Conservation (phyloP, 2,329 filamentous ascomycete species). For the Calonectria pseudoturangicola region DNA sequence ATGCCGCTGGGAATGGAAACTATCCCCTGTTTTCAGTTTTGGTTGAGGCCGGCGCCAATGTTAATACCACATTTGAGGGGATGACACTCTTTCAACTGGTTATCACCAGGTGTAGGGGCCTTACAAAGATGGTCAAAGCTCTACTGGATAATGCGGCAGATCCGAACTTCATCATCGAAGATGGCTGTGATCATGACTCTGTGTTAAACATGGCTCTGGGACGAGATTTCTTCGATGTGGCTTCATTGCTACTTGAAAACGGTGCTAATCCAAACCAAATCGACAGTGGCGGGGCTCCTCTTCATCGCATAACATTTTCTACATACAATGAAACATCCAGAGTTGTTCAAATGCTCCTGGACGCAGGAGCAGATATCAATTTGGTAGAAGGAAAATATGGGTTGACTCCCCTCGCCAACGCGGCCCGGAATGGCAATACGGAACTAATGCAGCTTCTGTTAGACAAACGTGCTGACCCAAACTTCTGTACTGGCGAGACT, state of each 20-base stretch:
- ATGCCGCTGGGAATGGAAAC: not conserved
- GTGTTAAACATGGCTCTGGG: not conserved
- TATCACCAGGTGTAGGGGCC: not conserved
- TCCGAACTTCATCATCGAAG: not conserved
- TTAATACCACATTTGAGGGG: not conserved
- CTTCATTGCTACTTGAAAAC: not conserved
- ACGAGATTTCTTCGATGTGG: not conserved
- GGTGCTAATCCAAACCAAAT: not conserved
- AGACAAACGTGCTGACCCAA: not conserved
- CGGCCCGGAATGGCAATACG: not conserved
- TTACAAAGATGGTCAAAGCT: not conserved
- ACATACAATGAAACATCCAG: not conserved
- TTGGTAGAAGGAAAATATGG: not conserved
- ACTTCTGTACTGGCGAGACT: not conserved
- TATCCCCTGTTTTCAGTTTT: not conserved
- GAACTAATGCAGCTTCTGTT: not conserved
- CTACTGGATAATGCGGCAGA: not conserved
- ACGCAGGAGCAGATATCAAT: not conserved
- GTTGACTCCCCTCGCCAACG: not conserved
- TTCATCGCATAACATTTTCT: not conserved
- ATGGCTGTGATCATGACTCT: not conserved
- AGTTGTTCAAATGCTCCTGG: not conserved
- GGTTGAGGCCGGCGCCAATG: not conserved
- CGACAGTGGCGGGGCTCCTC: not conserved
- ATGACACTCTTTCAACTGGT: not conserved